A percentile compares a stretch with the other conserved stretches of the same genome.
phyloP scores from a whole-genome alignment of 1,284 basidiomycete genomes.

The Sanghuangporus weigelae region DNA sequence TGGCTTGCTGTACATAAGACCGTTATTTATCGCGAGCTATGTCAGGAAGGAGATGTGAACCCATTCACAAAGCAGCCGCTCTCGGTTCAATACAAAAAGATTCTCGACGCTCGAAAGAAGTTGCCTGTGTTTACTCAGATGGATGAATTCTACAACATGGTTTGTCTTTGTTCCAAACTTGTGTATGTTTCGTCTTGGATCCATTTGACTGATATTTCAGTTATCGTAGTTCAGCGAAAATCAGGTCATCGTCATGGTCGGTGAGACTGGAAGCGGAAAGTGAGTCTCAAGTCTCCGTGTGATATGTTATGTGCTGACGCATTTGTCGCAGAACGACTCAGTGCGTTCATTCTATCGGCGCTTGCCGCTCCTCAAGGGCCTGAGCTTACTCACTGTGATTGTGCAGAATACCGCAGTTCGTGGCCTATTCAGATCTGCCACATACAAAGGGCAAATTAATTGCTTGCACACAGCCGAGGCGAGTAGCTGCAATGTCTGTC shows the following conservation, averaged over 20 bases:
- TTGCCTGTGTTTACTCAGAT: constrained; percentile 93
- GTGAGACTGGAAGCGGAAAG: constrained; percentile 97
- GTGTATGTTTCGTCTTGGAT: constrained; percentile 7
- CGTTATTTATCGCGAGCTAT: neutral
- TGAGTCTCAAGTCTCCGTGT: neutral
- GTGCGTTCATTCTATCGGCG: constrained; percentile 38
- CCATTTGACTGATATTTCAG: constrained; percentile 13
- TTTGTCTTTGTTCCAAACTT: constrained; percentile 36
- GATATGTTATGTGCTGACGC: neutral
- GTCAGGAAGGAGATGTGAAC: constrained; percentile 78
- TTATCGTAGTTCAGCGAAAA: constrained; percentile 68
- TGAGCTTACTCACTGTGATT: constrained; percentile 19
- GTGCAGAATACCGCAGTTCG: constrained; percentile 85
- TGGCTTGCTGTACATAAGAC: neutral
- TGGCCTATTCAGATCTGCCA: constrained; percentile 89
- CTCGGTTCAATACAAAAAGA: constrained; percentile 80
- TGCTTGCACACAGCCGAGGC: constrained; percentile 94
- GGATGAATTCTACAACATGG: constrained; percentile 85
- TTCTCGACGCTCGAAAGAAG: constrained; percentile 80
- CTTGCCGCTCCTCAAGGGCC: constrained; percentile 9
- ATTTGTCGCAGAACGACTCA: constrained; percentile 65
- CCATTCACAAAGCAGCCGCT: constrained; percentile 84
- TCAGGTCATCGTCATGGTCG: constrained; percentile 95
- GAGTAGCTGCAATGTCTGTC: constrained; percentile 97
- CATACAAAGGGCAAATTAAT: constrained; percentile 87